Evolutionary conservation across 2,329 filamentous ascomycete species (phyloP).

Genomic region (Neopestalotiopsis sp.): DNA sequence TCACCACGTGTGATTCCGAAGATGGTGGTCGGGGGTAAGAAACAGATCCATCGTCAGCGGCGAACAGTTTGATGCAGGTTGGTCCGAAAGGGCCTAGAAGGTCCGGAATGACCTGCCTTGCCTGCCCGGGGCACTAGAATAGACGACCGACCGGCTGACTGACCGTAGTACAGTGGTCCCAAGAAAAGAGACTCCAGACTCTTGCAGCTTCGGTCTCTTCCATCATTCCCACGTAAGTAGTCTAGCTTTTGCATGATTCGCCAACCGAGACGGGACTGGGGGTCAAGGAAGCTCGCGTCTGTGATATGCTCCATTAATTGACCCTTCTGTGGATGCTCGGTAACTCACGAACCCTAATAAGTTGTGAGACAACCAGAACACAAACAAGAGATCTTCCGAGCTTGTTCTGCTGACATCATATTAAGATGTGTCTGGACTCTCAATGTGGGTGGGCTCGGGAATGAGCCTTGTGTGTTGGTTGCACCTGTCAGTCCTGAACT

Average conservation of each 20-base stretch:
- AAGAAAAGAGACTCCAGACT: not conserved
- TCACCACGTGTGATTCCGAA: slow-evolving; percentile 6
- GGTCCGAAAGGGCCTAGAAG: not conserved
- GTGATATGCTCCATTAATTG: too few species aligned
- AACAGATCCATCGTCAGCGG: slow-evolving; percentile 6
- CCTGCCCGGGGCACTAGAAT: not conserved
- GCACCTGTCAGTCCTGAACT: not conserved
- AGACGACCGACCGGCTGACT: not conserved
- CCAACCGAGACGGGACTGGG: not conserved
- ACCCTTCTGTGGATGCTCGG: not conserved
- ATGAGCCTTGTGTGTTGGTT: not conserved
- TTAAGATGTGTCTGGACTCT: not conserved
- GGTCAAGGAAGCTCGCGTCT: not conserved
- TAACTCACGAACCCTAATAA: not conserved
- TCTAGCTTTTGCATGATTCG: not conserved
- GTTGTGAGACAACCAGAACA: not conserved
- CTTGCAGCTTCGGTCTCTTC: not conserved
- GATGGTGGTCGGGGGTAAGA: not conserved
- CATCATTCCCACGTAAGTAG: not conserved
- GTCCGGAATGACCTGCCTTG: not conserved
- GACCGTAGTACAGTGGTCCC: not conserved
- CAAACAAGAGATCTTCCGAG: not conserved
- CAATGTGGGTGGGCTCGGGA: not conserved
- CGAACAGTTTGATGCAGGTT: slow-evolving; percentile 3
- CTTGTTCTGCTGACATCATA: not conserved